phyloP scores from a whole-genome alignment of 78 protist genomes.

The Creolimax fragrantissima region DNA sequence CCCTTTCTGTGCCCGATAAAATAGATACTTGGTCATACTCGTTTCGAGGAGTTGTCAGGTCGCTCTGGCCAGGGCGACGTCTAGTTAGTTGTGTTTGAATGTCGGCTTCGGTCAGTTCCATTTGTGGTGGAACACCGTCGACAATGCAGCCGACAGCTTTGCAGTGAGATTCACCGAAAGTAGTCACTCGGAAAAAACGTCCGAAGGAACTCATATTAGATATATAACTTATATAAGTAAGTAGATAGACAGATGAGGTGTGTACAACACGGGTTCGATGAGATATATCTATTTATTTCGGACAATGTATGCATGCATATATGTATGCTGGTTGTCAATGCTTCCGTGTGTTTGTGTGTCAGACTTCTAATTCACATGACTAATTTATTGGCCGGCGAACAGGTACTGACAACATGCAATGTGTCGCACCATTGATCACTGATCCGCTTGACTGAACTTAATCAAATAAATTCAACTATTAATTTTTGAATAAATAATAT shows the following conservation, averaged over 20 bases:
- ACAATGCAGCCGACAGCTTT: slow-evolving; percentile 46
- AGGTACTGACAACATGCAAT: not conserved
- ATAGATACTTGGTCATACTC: slow-evolving; percentile 47
- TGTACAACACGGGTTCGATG: not conserved
- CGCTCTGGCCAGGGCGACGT: slow-evolving; percentile 65
- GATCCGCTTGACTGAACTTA: not conserved
- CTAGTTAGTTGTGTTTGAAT: slow-evolving; percentile 66
- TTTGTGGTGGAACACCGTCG: slow-evolving; percentile 44
- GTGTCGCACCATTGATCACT: not conserved
- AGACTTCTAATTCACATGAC: not conserved
- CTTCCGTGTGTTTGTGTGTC: not conserved
- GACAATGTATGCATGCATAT: not conserved
- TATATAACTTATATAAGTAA: not conserved
- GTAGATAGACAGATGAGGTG: not conserved
- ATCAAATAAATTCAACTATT: not conserved
- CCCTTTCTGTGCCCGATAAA: slow-evolving; percentile 45
- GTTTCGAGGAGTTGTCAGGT: slow-evolving; percentile 44
- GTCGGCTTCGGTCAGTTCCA: slow-evolving; percentile 50
- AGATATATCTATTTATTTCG: not conserved
- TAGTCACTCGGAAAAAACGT: slow-evolving; percentile 48
- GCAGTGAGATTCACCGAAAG: slow-evolving; percentile 77
- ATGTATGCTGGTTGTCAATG: not conserved
- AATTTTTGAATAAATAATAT: not conserved
- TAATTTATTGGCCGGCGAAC: not conserved
- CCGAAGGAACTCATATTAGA: slow-evolving; percentile 53